Conservation (phyloP, 176 grass and related monocot species). For the Aechmea fasciata region DNA sequence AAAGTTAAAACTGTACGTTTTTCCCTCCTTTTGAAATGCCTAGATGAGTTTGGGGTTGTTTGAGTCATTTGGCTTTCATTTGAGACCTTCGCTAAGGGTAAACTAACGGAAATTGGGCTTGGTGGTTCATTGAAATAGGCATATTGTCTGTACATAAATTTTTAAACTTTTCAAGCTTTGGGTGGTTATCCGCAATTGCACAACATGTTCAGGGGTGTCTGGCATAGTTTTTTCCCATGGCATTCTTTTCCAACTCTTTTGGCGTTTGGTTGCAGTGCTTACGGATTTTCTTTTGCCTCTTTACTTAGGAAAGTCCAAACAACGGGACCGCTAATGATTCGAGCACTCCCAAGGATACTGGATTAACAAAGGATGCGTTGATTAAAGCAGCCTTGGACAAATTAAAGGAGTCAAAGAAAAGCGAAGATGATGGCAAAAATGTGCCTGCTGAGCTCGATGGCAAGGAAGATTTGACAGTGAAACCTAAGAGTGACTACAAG, state of each 20-base stretch:
- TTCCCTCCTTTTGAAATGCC: too few relatives aligned
- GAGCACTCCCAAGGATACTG: conserved; percentile 39
- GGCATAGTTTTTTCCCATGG: too few relatives aligned
- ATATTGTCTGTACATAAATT: neutral
- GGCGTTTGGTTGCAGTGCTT: neutral
- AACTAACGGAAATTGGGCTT: neutral
- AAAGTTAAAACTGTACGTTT: too few relatives aligned
- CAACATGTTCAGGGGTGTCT: too few relatives aligned
- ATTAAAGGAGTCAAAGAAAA: conserved; percentile 46
- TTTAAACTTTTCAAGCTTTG: too few relatives aligned
- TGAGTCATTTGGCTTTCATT: too few relatives aligned
- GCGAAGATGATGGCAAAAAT: conserved; percentile 33
- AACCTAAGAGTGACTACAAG: conserved; percentile 44
- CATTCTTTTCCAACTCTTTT: neutral
- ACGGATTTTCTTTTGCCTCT: neutral
- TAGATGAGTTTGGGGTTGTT: too few relatives aligned
- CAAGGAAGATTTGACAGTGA: conserved; percentile 38
- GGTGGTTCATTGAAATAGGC: neutral
- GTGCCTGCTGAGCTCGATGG: conserved; percentile 36
- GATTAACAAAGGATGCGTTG: conserved; percentile 28
- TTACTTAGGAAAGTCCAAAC: conserved; percentile 42
- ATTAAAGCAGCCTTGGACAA: conserved; percentile 44
- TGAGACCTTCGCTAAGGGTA: too few relatives aligned
- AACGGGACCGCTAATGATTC: conserved; percentile 32
- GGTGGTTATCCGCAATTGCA: too few relatives aligned